Evolutionary conservation across 2,329 filamentous ascomycete genomes (phyloP).

Genomic region (Apiospora sp.): DNA sequence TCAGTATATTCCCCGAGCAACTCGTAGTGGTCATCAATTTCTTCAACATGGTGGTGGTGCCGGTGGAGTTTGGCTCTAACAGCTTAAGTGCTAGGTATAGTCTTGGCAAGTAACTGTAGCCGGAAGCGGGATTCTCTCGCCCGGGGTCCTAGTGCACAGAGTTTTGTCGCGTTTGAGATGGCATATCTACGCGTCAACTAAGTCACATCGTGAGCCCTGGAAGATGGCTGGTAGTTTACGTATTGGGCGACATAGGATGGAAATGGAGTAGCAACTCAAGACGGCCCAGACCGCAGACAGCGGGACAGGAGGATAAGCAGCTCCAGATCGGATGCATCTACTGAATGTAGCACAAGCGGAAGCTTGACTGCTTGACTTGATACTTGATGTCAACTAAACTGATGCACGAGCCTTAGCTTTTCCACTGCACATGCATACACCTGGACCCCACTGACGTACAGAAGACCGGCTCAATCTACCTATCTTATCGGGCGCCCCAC

Average conservation of each 20-base stretch:
- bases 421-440: no score
- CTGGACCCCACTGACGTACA: background rate
- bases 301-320: background rate
- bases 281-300: background rate
- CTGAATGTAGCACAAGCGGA: background rate
- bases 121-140: background rate
- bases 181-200: background rate
- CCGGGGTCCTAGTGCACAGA: background rate
- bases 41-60: background rate
- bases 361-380: background rate
- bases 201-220: background rate
- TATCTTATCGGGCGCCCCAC: slow-evolving; percentile 12
- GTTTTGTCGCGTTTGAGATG: slow-evolving; percentile 4
- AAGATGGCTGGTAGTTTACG: background rate
- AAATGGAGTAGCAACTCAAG: background rate
- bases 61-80: slow-evolving; percentile 7
- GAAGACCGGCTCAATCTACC: background rate
- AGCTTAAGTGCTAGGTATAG: background rate
- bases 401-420: background rate
- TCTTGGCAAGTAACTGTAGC: background rate
- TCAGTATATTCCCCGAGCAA: background rate
- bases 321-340: background rate
- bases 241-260: background rate
- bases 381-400: background rate
- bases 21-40: background rate